phyloP scores from a whole-genome alignment of 139 green algal genomes.

The Eudorina sp. region DNA sequence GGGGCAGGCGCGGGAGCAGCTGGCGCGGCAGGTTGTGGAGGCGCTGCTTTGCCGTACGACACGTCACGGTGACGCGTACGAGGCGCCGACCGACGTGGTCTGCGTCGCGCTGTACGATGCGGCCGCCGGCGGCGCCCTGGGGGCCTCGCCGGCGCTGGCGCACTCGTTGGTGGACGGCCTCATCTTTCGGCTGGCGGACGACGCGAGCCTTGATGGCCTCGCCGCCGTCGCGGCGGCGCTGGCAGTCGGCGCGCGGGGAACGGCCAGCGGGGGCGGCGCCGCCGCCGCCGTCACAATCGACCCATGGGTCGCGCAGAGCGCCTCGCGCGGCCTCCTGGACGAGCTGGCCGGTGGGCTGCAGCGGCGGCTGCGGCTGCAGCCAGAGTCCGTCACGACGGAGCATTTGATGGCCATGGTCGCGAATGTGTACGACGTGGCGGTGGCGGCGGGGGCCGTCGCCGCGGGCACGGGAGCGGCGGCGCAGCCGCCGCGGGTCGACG shows the following conservation, averaged over 20 bases:
- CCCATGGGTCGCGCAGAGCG: conserved; percentile 8
- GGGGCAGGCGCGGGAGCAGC: background rate
- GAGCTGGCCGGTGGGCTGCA: conserved; percentile 14
- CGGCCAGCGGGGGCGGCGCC: too few relatives aligned
- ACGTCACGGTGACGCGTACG: background rate
- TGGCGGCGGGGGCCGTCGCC: background rate
- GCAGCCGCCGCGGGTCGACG: background rate
- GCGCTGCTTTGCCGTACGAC: background rate
- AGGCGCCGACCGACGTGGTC: background rate
- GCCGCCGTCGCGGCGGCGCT: conserved; percentile 3
- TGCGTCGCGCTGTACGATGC: background rate
- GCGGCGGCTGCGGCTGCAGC: background rate
- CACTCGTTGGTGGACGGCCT: background rate
- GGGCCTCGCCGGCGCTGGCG: background rate
- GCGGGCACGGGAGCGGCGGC: background rate
- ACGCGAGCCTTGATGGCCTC: background rate
- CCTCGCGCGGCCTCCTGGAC: background rate
- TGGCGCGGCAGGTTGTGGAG: background rate
- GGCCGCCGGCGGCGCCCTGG: background rate
- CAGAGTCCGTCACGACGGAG: background rate
- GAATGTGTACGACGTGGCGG: background rate
- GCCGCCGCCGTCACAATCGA: background rate
- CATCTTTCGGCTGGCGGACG: background rate
- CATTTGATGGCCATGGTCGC: background rate
- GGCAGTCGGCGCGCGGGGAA: background rate